Percentiles rank a stretch among this genome's conserved stretches.
phyloP scores from a whole-genome alignment of 2,329 filamentous ascomycete genomes.

The Cercospora canescens region DNA sequence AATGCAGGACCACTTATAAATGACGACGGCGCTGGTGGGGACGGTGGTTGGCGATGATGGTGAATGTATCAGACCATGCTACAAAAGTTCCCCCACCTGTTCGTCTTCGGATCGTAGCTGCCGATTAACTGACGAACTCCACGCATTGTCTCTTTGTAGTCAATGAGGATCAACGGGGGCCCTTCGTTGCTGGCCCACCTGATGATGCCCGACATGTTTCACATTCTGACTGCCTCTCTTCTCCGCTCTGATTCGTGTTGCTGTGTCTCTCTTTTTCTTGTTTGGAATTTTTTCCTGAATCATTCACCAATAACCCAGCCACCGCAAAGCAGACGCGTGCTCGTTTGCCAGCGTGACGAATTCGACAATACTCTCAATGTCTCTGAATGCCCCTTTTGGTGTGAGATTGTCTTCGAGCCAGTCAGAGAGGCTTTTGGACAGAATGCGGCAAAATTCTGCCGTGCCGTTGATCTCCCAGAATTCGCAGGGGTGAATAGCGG shows the following conservation, averaged over 20 bases:
- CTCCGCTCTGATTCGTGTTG: no score
- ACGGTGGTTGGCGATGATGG: background rate
- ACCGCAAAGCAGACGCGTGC: conserved; percentile 20
- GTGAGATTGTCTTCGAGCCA: conserved; percentile 7
- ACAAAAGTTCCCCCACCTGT: background rate
- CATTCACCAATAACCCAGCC: conserved; percentile 24
- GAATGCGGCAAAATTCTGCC: conserved; percentile 14
- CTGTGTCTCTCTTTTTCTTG: no score
- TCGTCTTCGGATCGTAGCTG: background rate
- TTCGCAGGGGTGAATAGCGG: background rate
- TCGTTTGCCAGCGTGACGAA: conserved; percentile 14
- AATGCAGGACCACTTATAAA: background rate
- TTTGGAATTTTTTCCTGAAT: no score
- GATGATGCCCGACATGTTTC: background rate
- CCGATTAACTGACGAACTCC: no score
- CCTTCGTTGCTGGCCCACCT: background rate
- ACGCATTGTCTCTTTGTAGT: background rate
- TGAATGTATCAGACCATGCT: background rate
- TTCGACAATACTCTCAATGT: conserved; percentile 6
- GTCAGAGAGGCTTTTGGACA: conserved; percentile 8
- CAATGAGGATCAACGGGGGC: background rate
- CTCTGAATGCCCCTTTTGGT: background rate
- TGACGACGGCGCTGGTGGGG: background rate
- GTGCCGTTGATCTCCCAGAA: conserved; percentile 22
- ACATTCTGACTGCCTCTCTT: no score